Evolutionary conservation across 2,329 filamentous ascomycete genomes (phyloP), one percentile per base, ranked within the genome.

Genomic region (Sporothrix variecibatus): DNA sequence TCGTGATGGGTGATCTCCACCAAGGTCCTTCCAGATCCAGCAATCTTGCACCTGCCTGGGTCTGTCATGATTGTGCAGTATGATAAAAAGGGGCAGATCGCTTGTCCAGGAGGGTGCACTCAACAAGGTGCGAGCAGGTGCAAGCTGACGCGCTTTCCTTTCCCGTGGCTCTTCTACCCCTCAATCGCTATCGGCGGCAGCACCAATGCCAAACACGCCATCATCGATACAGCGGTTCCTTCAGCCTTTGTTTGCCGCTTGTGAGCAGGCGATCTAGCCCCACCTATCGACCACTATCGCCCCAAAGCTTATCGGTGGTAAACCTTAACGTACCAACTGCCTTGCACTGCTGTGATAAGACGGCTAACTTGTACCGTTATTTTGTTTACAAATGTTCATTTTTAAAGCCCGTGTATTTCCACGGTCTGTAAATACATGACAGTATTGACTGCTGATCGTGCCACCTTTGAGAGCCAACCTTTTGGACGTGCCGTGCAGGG

Each of bases 171-270:
- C 34, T 8, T 34, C 34, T 73, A 73, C 72, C 72, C 62, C 72
- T 73, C 72, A 60, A 34, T 67, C 46, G 46, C 58, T 73, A 46
- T 40, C 62, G 23, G 62, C n/a, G 62, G 62, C 62, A 28, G 23
- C 11, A 26, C 31, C 28, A 23, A 51, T 28, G n/a, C 43, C 46
- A 64, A 64, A 43, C 40, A 43, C 40, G 40, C 40, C 40, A 12
- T 56, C 46, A 56, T 64, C 34, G 46, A 38, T 65, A 53, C 71
- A 67, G n/a, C 26, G 43, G 23, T 67, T 11, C 60, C 38, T 46
- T 67, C 62, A 46, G 62, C 62, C 38, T 46, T 28, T 46, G 38
- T 67, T 67, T 67, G 62, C 62, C 62, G 62, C 62, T 67, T 40
- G n/a, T 12, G 11, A 23, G 38, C 38, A n/a, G 62, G 23, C 62